Evolutionary conservation across 768 basidiomycete genomes (phyloP).

Genomic region (Hericium alpestre): DNA sequence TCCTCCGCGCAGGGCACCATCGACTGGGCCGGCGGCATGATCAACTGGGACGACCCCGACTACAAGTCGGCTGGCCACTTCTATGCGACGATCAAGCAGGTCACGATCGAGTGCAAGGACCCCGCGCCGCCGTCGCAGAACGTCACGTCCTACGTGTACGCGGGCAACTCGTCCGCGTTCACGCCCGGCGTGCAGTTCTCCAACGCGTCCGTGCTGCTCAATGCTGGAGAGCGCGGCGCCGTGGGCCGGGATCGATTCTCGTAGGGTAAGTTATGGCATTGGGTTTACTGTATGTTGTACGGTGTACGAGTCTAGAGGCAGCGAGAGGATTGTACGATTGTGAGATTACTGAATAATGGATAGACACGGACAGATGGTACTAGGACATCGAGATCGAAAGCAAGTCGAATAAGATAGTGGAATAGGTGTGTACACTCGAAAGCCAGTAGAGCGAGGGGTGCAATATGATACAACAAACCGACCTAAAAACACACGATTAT

Average conservation of each 20-base stretch:
- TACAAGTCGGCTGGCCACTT: slow-evolving; percentile 68
- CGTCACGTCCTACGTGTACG: slow-evolving; percentile 57
- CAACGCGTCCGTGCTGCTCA: slow-evolving; percentile 46
- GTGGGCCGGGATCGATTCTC: neutral
- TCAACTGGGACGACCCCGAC: slow-evolving; percentile 74
- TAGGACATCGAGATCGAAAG: neutral
- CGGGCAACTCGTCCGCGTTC: slow-evolving; percentile 38
- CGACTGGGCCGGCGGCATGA: slow-evolving; percentile 73
- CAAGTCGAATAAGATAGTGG: slow-evolving; percentile 1
- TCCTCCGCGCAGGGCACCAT: slow-evolving; percentile 56
- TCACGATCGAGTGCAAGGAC: slow-evolving; percentile 56
- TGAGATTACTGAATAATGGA: neutral
- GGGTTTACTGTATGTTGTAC: no score
- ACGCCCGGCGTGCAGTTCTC: slow-evolving; percentile 48
- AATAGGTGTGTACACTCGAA: neutral
- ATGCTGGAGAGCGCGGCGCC: slow-evolving; percentile 30
- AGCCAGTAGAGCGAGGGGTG: neutral
- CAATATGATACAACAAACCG: neutral
- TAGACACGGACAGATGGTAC: neutral
- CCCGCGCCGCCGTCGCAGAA: slow-evolving; percentile 30
- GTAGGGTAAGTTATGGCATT: neutral
- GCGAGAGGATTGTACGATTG: no score
- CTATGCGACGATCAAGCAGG: slow-evolving; percentile 50
- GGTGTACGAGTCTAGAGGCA: no score
- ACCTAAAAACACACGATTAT: neutral